Base-by-base conservation (phyloP, 768 basidiomycete genomes). In the Pholiota microspora region DNA sequence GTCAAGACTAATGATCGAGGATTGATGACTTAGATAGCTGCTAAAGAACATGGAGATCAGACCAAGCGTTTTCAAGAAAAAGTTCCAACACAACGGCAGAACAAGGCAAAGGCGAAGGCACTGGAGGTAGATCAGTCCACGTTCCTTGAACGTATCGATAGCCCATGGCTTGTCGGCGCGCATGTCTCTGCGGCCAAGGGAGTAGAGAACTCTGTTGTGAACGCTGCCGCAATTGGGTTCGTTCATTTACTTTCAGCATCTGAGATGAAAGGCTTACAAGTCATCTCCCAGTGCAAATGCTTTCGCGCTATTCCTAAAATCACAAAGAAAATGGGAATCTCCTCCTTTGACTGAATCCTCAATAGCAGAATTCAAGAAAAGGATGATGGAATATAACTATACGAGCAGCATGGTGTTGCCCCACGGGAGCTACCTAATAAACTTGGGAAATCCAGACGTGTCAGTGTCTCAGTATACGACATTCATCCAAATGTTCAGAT, bases 401-500 rank as follows among this genome's bases (percentile, higher is more conserved):
- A 71, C 78, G 0, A 69, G 79, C 2, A 70, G 72, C n/a, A 71
- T 87, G 55, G 76, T 94, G 1, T 71, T 95, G 2, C 91, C 91
- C 0, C 93, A 94, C 59, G 92, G 90, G 25, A 92, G 84, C 59
- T 94, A 94, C 66, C 78, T 94, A 25, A 80, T 94, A 46, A 94
- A 94, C 63, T 77, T 94, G 1, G 92, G 85, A 36, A 93, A 93
- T 67, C 86, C 88, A 0, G 88, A 92, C 55, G 59, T 59, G 89
- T 91, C 48, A 52, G 88, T 70, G 16, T 42, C 40, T 42, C 18
- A n/a, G n/a, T n/a, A n/a, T 36, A 13, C 35, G 5, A 36, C n/a
- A 15, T 36, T n/a, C n/a, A n/a, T n/a, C n/a, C 29, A 6, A 12
- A 31, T 31, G 29, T 31, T 6, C 29, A 31, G 12, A 12, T 31